These are phyloP conservation scores for Dioszegia crocea DNA, from an alignment of 768 basidiomycete genomes.

Conservation along the genomic window DNA sequence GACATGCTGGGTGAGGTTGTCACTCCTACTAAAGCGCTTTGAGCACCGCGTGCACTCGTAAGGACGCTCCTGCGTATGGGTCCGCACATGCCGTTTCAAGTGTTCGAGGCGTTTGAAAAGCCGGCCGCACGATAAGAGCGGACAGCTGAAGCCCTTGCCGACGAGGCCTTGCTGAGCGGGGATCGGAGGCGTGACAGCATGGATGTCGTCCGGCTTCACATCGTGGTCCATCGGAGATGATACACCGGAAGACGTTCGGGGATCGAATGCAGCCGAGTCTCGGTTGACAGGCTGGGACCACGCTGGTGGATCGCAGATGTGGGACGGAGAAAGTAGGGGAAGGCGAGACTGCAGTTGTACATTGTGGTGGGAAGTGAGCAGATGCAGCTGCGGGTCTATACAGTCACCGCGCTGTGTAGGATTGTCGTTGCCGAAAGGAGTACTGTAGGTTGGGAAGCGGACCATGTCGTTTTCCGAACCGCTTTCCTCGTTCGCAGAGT, in stretches of 20 bases:
- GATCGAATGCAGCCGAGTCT: too few relatives aligned
- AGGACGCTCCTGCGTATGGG: slow-evolving; percentile 84
- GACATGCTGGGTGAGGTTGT: slow-evolving; percentile 81
- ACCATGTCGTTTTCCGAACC: slow-evolving; percentile 17
- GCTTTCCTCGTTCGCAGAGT: slow-evolving; percentile 21
- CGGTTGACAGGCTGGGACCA: too few relatives aligned
- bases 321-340: too few relatives aligned
- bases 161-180: not conserved
- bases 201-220: not conserved
- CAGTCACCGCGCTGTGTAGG: too few relatives aligned
- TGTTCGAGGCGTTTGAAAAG: slow-evolving; percentile 89
- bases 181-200: not conserved
- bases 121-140: slow-evolving; percentile 73
- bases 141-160: slow-evolving; percentile 62
- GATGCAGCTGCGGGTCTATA: too few relatives aligned
- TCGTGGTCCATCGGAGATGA: not conserved
- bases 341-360: too few relatives aligned
- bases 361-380: too few relatives aligned
- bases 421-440: too few relatives aligned
- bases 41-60: slow-evolving; percentile 69
- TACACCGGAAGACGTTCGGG: too few relatives aligned
- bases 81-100: slow-evolving; percentile 77
- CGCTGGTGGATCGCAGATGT: too few relatives aligned
- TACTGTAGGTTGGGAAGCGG: too few relatives aligned
- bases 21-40: slow-evolving; percentile 80